Conservation (phyloP, 2,329 filamentous ascomycete species). For the Paracorniculantispora psalliotae region DNA sequence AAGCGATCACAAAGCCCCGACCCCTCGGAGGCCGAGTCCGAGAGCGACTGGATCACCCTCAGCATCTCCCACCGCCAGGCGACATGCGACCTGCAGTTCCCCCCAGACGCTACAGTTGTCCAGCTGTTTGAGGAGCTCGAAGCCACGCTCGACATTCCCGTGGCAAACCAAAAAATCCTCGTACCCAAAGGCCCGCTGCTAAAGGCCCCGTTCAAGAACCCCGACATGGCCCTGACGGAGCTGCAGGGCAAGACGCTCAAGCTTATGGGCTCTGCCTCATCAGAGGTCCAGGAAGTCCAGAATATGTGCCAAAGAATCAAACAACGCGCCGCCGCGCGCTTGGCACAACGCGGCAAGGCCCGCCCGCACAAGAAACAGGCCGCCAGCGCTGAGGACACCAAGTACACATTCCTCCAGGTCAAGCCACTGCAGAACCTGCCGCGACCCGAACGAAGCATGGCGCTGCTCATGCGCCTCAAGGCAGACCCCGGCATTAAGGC, state of each 20-base stretch:
- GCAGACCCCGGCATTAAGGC: conserved; percentile 80
- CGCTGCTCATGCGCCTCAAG: conserved; percentile 70
- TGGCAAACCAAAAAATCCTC: conserved; percentile 63
- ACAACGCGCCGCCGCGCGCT: conserved; percentile 39
- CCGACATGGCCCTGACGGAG: conserved; percentile 42
- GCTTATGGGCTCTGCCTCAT: conserved; percentile 58
- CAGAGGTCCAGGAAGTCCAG: conserved; percentile 54
- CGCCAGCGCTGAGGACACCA: conserved; percentile 47
- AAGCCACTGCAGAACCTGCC: conserved; percentile 74
- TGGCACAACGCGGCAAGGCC: conserved; percentile 26
- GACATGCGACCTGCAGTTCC: conserved; percentile 40
- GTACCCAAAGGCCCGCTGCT: conserved; percentile 60
- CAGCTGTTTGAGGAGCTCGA: conserved; percentile 59
- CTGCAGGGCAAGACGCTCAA: conserved; percentile 56
- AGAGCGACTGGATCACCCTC: conserved; percentile 35
- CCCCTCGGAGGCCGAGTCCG: conserved; percentile 18
- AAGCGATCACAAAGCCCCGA: background rate
- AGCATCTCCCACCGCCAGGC: conserved; percentile 43
- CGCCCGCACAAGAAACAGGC: conserved; percentile 16
- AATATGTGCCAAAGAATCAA: conserved; percentile 44
- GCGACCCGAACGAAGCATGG: conserved; percentile 62
- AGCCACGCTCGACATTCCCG: conserved; percentile 52
- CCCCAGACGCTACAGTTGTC: conserved; percentile 41
- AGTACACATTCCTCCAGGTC: conserved; percentile 78
- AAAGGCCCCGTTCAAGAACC: conserved; percentile 59